These are phyloP conservation scores for Neurospora sp. DNA, from an alignment of 495 filamentous ascomycete genomes.

Conservation along the genomic window DNA sequence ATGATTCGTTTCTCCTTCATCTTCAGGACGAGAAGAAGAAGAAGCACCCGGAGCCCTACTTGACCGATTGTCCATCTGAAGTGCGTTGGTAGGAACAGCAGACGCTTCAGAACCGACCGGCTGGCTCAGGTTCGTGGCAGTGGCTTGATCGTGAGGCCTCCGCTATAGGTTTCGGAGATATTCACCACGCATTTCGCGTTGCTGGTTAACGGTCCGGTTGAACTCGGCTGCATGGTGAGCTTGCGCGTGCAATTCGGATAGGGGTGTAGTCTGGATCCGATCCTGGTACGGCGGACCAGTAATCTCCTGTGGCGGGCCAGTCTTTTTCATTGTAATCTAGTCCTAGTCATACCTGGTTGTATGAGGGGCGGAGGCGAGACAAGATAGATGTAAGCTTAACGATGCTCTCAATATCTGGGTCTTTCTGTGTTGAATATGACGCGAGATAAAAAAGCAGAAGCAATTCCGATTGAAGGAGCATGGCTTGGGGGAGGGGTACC, in stretches of 20 bases:
- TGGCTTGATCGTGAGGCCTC: constrained; percentile 63
- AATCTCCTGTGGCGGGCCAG: constrained; percentile 70
- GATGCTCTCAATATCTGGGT: background rate
- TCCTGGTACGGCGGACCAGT: constrained; percentile 85
- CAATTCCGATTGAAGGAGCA: background rate
- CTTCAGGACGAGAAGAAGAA: background rate
- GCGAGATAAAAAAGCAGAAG: background rate
- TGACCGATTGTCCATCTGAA: background rate
- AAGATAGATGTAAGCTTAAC: background rate
- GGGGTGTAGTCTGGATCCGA: constrained; percentile 66
- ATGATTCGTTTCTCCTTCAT: background rate
- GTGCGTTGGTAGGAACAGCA: constrained; percentile 26
- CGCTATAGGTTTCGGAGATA: constrained; percentile 71
- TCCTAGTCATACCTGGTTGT: constrained; percentile 60
- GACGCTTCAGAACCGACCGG: constrained; percentile 35
- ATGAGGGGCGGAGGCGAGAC: constrained; percentile 50
- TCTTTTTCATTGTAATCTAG: constrained; percentile 69
- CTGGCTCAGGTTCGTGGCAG: constrained; percentile 39
- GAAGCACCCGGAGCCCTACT: background rate
- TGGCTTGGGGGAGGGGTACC: background rate
- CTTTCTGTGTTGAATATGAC: background rate
- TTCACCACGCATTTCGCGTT: constrained; percentile 62
- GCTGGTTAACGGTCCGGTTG: constrained; percentile 69
- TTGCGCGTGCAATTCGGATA: constrained; percentile 77
- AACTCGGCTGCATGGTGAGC: constrained; percentile 82